A percentile compares a stretch with the other conserved stretches of the same genome.
Conservation (phyloP, 495 filamentous ascomycete species). For the Letharia columbiana region DNA sequence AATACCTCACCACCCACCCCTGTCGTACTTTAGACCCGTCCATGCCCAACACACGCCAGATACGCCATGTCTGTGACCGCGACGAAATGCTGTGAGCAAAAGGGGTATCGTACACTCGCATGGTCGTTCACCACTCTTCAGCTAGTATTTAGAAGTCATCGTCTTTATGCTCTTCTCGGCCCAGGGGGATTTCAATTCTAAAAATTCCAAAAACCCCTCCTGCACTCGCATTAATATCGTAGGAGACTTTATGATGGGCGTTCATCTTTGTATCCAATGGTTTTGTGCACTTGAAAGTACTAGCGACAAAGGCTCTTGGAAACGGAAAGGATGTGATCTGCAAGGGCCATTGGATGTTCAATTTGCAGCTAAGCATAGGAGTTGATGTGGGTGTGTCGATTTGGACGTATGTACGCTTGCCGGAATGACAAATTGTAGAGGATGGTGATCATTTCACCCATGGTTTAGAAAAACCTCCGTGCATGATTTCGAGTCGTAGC, state of each 20-base stretch:
- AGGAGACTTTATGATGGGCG: not conserved
- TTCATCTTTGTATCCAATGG: not conserved
- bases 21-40: not conserved
- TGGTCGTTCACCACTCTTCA: not conserved
- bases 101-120: not conserved
- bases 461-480: not conserved
- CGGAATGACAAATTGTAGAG: not conserved
- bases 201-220: not conserved
- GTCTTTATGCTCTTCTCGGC: not conserved
- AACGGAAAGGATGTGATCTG: not conserved
- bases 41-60: not conserved
- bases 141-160: not conserved
- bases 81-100: not conserved
- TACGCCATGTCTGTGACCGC: not conserved
- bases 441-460: not conserved
- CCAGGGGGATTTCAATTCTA: not conserved
- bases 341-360: not conserved
- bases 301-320: not conserved
- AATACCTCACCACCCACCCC: not conserved
- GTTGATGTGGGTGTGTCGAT: not conserved
- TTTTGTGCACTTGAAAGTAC: not conserved
- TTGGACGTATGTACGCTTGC: not conserved
- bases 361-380: not conserved
- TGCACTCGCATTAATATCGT: not conserved
- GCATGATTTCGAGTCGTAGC: constrained; percentile 4